phyloP scores from a whole-genome alignment of 2,329 filamentous ascomycete species.

The Fusarium anguioides region DNA sequence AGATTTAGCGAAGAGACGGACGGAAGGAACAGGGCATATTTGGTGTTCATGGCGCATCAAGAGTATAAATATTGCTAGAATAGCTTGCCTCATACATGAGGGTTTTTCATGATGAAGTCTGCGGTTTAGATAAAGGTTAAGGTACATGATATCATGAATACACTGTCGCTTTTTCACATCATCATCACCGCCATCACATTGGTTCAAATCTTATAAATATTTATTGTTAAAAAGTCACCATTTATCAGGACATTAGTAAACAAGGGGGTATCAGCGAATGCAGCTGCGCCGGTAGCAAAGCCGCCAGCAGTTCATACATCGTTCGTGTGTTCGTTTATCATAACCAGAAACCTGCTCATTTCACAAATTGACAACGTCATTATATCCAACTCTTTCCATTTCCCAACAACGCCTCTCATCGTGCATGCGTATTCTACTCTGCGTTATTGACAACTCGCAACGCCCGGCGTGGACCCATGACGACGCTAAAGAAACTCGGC shows the following conservation, averaged over 20 bases:
- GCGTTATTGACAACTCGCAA: slow-evolving; percentile 73
- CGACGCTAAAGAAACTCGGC: slow-evolving; percentile 76
- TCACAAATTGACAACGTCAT: slow-evolving; percentile 1
- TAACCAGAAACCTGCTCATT: slow-evolving; percentile 6
- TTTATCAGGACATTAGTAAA: background rate
- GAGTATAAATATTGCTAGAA: background rate
- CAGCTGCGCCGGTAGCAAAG: slow-evolving; percentile 1
- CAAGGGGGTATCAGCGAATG: slow-evolving; percentile 44
- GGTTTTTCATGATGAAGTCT: slow-evolving; percentile 5
- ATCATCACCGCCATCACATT: too few relatives aligned
- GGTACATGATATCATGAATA: slow-evolving; percentile 27
- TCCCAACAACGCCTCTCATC: background rate
- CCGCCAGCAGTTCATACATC: slow-evolving; percentile 20
- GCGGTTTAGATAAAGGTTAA: background rate
- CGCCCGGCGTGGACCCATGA: slow-evolving; percentile 75
- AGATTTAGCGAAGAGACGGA: slow-evolving; percentile 36
- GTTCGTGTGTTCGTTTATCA: slow-evolving; percentile 25
- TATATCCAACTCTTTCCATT: background rate
- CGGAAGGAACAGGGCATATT: slow-evolving; percentile 9
- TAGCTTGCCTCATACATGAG: background rate
- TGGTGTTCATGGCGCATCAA: slow-evolving; percentile 31
- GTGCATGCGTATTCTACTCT: slow-evolving; percentile 41
- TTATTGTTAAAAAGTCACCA: background rate
- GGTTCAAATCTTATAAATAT: background rate
- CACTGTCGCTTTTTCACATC: background rate